Conservation (phyloP, 805 yeast species). For the Hanseniaspora occidentalis region DNA sequence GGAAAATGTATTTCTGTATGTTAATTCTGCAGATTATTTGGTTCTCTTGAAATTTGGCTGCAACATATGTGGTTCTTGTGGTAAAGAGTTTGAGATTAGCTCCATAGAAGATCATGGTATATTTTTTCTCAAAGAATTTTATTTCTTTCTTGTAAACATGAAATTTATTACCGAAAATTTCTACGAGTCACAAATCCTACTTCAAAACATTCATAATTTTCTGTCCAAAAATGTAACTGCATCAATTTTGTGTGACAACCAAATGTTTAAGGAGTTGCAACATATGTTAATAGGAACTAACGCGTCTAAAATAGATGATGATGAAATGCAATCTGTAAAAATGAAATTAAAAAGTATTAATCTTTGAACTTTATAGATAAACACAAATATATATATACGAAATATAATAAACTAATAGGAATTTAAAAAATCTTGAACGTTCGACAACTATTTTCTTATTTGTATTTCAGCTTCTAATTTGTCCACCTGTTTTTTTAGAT, state of each 20-base stretch:
- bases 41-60: neutral
- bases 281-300: no score
- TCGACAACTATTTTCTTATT: conserved; percentile 23
- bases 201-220: neutral
- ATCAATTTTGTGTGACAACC: no score
- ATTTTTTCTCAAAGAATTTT: neutral
- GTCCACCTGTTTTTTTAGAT: conserved; percentile 76
- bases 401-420: no score
- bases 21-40: neutral
- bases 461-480: conserved; percentile 70
- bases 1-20: neutral
- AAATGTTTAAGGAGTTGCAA: no score
- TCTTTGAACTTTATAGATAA: neutral
- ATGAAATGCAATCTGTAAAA: neutral
- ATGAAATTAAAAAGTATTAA: neutral
- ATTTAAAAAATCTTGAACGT: no score
- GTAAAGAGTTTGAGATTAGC: neutral
- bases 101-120: neutral
- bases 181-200: neutral
- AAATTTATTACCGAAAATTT: neutral
- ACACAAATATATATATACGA: neutral
- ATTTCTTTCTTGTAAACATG: neutral
- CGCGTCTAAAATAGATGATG: no score
- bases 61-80: neutral
- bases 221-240: neutral